Evolutionary conservation across 2,329 filamentous ascomycete genomes (phyloP).

Genomic region (Beauveria varroae): DNA sequence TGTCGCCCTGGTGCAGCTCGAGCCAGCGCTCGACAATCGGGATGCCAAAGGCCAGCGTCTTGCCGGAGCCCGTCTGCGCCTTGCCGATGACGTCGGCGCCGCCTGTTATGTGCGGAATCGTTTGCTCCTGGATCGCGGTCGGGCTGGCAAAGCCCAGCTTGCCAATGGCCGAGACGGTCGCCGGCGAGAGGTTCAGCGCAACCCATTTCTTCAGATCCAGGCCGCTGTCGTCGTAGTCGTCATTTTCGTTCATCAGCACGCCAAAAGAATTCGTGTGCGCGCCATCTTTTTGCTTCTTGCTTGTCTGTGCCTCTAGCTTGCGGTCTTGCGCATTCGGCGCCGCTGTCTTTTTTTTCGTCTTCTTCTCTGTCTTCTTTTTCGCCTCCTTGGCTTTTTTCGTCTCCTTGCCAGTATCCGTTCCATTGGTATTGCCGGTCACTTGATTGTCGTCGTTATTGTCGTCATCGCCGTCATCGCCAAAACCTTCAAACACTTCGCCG

Average conservation of each 20-base stretch:
- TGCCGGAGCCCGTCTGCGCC: slow-evolving; percentile 91
- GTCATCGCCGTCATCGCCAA: slow-evolving; percentile 40
- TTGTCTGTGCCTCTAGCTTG: slow-evolving; percentile 21
- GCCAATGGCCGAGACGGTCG: slow-evolving; percentile 65
- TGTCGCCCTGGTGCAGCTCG: slow-evolving; percentile 32
- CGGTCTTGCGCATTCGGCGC: slow-evolving; percentile 19
- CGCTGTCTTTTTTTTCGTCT: slow-evolving; percentile 19
- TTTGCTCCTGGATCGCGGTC: slow-evolving; percentile 69
- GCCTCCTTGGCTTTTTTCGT: slow-evolving; percentile 10
- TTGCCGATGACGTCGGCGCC: slow-evolving; percentile 94
- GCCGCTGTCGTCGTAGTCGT: slow-evolving; percentile 49
- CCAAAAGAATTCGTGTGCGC: slow-evolving; percentile 44
- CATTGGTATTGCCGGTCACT: neutral
- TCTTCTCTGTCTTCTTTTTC: slow-evolving; percentile 22
- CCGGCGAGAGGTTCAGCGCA: slow-evolving; percentile 62
- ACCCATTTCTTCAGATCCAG: slow-evolving; percentile 73
- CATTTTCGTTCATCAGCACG: slow-evolving; percentile 46
- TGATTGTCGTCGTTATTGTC: neutral
- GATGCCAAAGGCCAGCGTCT: slow-evolving; percentile 90
- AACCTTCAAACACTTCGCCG: slow-evolving; percentile 62
- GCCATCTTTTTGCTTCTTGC: slow-evolving; percentile 26
- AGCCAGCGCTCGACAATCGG: slow-evolving; percentile 85
- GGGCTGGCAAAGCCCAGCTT: slow-evolving; percentile 74
- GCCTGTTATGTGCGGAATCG: slow-evolving; percentile 74
- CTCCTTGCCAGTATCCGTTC: slow-evolving; percentile 10